Percentiles rank a stretch among this genome's conserved stretches.
These are phyloP conservation scores for Penicillium dipodomyicola DNA, from an alignment of 495 filamentous ascomycete genomes.

Conservation along the genomic window DNA sequence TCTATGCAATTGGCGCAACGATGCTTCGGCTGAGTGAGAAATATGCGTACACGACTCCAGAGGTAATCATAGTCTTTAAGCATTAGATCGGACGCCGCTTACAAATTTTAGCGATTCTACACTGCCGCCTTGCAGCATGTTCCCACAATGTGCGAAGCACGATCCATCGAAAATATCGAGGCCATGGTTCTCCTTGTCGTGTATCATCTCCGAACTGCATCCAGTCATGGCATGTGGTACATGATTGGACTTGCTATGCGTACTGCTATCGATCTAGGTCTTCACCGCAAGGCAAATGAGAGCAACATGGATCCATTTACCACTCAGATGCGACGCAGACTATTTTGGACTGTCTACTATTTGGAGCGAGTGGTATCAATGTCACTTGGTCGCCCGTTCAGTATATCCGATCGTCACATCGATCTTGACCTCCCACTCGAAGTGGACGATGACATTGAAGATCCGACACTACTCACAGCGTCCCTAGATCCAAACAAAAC, in stretches of 20 bases:
- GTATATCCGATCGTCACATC: constrained; percentile 53
- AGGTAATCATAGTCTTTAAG: constrained; percentile 25
- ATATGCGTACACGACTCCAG: constrained; percentile 45
- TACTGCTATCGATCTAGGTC: constrained; percentile 52
- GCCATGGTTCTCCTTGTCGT: constrained; percentile 55
- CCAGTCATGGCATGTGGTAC: constrained; percentile 56
- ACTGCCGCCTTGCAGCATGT: constrained; percentile 50
- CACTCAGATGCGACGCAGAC: constrained; percentile 47
- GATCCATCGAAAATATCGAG: constrained; percentile 53
- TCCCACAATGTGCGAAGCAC: constrained; percentile 49
- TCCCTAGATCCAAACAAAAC: constrained; percentile 33
- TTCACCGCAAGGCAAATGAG: constrained; percentile 51
- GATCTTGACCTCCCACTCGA: constrained; percentile 50
- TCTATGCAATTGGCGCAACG: constrained; percentile 53
- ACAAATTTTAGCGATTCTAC: constrained; percentile 41
- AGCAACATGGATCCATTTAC: constrained; percentile 46
- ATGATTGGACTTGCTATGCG: constrained; percentile 57
- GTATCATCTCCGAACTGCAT: constrained; percentile 51
- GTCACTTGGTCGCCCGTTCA: constrained; percentile 51
- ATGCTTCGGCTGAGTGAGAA: constrained; percentile 49
- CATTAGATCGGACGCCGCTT: neutral
- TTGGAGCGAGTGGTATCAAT: constrained; percentile 51
- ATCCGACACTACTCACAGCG: constrained; percentile 40
- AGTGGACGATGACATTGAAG: constrained; percentile 47
- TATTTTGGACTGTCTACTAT: constrained; percentile 57